Evolutionary conservation across 2,329 filamentous ascomycete species (phyloP).

Genomic region (Epichloe sibirici): DNA sequence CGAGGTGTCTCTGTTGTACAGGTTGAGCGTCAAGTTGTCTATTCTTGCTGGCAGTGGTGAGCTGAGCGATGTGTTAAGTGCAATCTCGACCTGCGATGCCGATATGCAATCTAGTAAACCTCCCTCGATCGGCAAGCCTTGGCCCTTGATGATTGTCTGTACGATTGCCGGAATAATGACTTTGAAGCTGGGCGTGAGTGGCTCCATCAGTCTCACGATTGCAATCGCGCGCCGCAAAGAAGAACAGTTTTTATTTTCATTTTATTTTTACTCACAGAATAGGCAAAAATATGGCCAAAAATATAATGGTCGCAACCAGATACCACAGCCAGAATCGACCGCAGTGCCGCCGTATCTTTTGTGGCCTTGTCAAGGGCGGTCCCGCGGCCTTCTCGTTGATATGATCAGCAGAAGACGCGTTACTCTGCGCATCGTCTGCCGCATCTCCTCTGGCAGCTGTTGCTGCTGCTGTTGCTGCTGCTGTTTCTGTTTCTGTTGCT

Average conservation of each 20-base stretch:
- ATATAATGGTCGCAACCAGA: slow-evolving; percentile 25
- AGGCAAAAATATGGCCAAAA: slow-evolving; percentile 32
- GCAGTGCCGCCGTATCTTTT: slow-evolving; percentile 29
- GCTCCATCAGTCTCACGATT: neutral
- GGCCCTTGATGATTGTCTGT: slow-evolving; percentile 29
- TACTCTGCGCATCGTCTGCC: neutral
- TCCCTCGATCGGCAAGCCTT: slow-evolving; percentile 25
- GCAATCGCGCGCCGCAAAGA: neutral
- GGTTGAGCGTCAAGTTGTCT: slow-evolving; percentile 24
- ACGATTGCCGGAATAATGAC: slow-evolving; percentile 34
- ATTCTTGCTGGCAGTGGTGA: slow-evolving; percentile 25
- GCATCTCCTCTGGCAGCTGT: slow-evolving; percentile 2
- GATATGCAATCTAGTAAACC: slow-evolving; percentile 24
- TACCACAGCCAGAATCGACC: slow-evolving; percentile 32
- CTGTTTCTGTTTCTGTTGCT: neutral
- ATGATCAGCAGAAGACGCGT: slow-evolving; percentile 3
- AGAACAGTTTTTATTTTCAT: no score
- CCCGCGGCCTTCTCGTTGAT: slow-evolving; percentile 4
- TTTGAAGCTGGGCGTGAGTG: slow-evolving; percentile 27
- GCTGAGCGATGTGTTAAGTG: slow-evolving; percentile 23
- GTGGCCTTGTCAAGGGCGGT: slow-evolving; percentile 13
- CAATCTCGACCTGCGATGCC: slow-evolving; percentile 21
- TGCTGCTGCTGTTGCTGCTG: neutral
- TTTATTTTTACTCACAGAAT: slow-evolving; percentile 26
- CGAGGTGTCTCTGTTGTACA: slow-evolving; percentile 27